phyloP scores from a whole-genome alignment of 192 early-diverging fungal genomes.

The Gaertneriomyces sp. region DNA sequence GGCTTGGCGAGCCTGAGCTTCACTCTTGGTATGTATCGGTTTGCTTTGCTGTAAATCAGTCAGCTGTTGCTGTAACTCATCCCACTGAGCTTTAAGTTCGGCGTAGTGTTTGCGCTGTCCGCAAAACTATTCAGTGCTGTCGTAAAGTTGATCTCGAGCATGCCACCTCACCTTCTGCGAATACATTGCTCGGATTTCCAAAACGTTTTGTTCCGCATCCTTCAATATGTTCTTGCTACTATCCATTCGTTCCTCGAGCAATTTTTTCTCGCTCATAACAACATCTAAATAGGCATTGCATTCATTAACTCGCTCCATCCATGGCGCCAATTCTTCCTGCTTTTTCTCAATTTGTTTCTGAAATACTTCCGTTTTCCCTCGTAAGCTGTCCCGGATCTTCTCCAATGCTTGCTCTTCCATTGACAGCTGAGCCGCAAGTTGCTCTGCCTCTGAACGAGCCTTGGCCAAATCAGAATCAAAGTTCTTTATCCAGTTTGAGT shows the following conservation, averaged over 20 bases:
- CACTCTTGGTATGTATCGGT: neutral
- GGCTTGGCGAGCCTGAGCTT: neutral
- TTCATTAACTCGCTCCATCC: conserved; percentile 76
- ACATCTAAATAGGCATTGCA: conserved; percentile 74
- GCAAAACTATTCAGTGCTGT: too few relatives aligned
- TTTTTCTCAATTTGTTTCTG: conserved; percentile 77
- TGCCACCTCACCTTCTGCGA: conserved; percentile 33
- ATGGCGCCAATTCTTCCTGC: conserved; percentile 81
- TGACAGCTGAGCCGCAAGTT: conserved; percentile 59
- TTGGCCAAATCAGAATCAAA: conserved; percentile 62
- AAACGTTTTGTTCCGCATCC: conserved; percentile 39
- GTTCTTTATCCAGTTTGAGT: conserved; percentile 65
- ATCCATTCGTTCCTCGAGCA: conserved; percentile 61
- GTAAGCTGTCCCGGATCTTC: conserved; percentile 71
- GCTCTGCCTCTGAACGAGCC: conserved; percentile 54
- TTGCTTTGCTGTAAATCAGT: neutral
- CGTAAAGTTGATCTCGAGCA: too few relatives aligned
- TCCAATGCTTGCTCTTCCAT: conserved; percentile 70
- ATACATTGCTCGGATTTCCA: conserved; percentile 41
- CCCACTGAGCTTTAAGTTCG: neutral
- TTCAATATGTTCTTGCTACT: conserved; percentile 17
- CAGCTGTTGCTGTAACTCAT: neutral
- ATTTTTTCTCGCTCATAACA: conserved; percentile 72
- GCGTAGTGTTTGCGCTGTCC: too few relatives aligned
- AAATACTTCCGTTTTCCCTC: conserved; percentile 84